Base-by-base conservation (phyloP, 2,329 filamentous ascomycete species). In the Cytospora chrysosperma region DNA sequence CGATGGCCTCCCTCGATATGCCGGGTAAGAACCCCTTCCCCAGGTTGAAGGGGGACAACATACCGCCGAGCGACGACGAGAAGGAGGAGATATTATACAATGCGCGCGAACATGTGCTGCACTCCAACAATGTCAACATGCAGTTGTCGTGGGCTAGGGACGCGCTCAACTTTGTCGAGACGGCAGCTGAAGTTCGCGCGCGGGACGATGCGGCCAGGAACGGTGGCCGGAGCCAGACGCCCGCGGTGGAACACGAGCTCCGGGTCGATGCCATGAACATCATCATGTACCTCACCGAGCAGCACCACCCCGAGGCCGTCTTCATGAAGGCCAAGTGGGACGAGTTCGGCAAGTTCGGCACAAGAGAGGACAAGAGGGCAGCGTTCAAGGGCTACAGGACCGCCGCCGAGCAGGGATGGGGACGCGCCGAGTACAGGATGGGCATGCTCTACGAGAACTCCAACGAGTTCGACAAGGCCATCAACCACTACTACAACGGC, bases 401-500 rank as follows among this genome's bases (percentile, higher is more conserved):
- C 70, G 91, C 95, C n/a, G 90, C 92, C 32, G 90, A 93, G 70
- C 88, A 91, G 70, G 92, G 92, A 63, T 96, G 93, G 77, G 87
- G 89, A 26, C 85, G 95, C 70, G 93, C 95, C 24, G 92, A 98
- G 75, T 99, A 99, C 76, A 88, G 95, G 54, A 96, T 99, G 78
- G 95, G 95, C 67, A 99, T 98, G 94, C 90, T 97, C 63, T 98
- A 93, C 74, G 95, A 99, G 77, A 93, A 91, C 74, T 94, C 93
- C 5, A 96, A 96, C 72, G 94, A 99, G 72, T 89, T 93, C 65
- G 84, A 88, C 67, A 97, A 96, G 75, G 95, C 95, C 7, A 88
- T 97, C 72, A 88, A 89, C 71, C 93, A 98, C 75, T 99, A 98
- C 76, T 87, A 92, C 68, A 85, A 86, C 55, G 95, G 95, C 56